These are phyloP conservation scores for Pseudocercospora eumusae DNA, from an alignment of 2,329 filamentous ascomycete genomes.

Conservation along the genomic window DNA sequence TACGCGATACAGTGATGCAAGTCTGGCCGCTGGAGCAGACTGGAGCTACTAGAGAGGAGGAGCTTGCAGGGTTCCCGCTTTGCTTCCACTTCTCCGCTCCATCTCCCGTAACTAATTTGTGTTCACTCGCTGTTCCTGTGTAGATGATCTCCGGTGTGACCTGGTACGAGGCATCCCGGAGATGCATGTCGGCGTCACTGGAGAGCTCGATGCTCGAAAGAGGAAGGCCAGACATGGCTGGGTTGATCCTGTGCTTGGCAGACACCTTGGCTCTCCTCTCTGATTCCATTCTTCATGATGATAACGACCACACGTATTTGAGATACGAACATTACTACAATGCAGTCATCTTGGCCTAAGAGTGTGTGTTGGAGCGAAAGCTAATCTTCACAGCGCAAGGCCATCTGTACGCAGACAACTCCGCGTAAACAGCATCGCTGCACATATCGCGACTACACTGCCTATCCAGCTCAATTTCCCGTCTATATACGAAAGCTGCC, in stretches of 20 bases:
- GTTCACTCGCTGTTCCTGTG: neutral
- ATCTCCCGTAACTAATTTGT: neutral
- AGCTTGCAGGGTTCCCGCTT: conserved; percentile 16
- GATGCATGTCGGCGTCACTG: neutral
- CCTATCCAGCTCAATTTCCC: neutral
- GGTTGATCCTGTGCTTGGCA: neutral
- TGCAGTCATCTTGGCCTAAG: neutral
- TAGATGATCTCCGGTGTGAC: neutral
- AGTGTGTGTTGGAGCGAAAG: too few species aligned
- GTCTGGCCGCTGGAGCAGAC: conserved; percentile 15
- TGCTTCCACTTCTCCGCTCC: conserved; percentile 6
- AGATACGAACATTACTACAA: neutral
- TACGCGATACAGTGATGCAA: conserved; percentile 14
- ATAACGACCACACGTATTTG: conserved; percentile 4
- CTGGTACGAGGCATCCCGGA: neutral
- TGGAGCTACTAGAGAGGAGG: conserved; percentile 16
- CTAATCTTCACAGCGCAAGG: neutral
- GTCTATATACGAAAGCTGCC: neutral
- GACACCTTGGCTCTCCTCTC: neutral
- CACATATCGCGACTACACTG: neutral
- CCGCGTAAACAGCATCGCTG: neutral
- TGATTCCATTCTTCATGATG: conserved; percentile 1
- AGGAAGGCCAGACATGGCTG: neutral
- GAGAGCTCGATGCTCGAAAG: neutral
- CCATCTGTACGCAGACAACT: neutral